phyloP scores from a whole-genome alignment of 352 stramenopile genomes.

The Pythium periplocum region DNA sequence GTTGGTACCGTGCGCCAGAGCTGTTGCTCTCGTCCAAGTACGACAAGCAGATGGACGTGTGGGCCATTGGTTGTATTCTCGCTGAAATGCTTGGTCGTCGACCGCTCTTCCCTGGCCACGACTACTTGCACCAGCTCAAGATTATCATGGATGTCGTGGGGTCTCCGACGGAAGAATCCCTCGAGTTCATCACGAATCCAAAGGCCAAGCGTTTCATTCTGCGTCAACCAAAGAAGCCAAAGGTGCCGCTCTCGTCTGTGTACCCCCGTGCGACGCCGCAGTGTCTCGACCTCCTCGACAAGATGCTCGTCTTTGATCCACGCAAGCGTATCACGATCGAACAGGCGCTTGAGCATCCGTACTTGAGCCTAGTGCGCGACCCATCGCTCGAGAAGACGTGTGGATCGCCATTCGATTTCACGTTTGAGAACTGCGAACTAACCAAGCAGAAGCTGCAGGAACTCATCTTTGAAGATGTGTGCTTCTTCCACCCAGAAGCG shows the following conservation, averaged over 20 bases:
- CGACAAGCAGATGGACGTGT: slow-evolving; percentile 86
- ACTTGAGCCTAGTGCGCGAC: slow-evolving; percentile 74
- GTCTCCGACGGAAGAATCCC: slow-evolving; percentile 64
- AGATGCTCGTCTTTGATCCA: slow-evolving; percentile 93
- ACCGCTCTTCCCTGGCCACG: slow-evolving; percentile 81
- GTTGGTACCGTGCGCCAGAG: slow-evolving; percentile 90
- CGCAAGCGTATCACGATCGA: slow-evolving; percentile 79
- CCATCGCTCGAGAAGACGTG: slow-evolving; percentile 69
- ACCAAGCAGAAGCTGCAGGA: slow-evolving; percentile 89
- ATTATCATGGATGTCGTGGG: slow-evolving; percentile 90
- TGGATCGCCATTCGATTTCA: slow-evolving; percentile 78
- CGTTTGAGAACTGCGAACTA: slow-evolving; percentile 84
- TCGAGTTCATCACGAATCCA: slow-evolving; percentile 88
- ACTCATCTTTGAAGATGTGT: slow-evolving; percentile 90
- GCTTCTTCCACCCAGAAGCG: slow-evolving; percentile 82
- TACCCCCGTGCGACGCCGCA: slow-evolving; percentile 80
- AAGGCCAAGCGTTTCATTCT: slow-evolving; percentile 88
- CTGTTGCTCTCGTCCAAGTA: slow-evolving; percentile 89
- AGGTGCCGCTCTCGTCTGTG: slow-evolving; percentile 73
- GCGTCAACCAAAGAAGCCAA: slow-evolving; percentile 82
- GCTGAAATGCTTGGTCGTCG: slow-evolving; percentile 82
- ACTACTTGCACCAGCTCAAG: slow-evolving; percentile 86
- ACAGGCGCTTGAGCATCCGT: slow-evolving; percentile 73
- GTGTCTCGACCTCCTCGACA: slow-evolving; percentile 88
- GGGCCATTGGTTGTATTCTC: slow-evolving; percentile 85